phyloP scores from a whole-genome alignment of 2,329 filamentous ascomycete genomes.

The Mycocentrospora acerina region DNA sequence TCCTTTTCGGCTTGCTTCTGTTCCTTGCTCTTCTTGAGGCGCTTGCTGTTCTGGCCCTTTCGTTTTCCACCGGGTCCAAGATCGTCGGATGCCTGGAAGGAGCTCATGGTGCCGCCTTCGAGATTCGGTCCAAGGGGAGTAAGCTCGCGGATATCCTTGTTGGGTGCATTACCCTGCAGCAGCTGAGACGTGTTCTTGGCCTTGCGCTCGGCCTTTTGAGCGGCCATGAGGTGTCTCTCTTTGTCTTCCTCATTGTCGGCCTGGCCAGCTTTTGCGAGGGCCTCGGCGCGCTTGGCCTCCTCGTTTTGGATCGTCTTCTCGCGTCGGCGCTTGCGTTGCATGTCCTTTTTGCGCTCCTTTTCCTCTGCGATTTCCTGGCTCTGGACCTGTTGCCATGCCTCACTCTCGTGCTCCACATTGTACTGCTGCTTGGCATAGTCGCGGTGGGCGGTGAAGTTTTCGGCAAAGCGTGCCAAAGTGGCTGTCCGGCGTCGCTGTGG shows the following conservation, averaged over 20 bases:
- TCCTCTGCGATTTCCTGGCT: constrained; percentile 88
- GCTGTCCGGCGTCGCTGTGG: constrained; percentile 60
- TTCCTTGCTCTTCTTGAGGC: constrained; percentile 85
- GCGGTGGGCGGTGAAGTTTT: constrained; percentile 67
- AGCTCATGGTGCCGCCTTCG: constrained; percentile 82
- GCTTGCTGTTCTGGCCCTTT: constrained; percentile 56
- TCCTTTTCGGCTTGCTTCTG: constrained; percentile 70
- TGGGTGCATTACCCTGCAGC: constrained; percentile 75
- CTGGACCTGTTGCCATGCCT: constrained; percentile 82
- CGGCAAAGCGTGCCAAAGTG: constrained; percentile 57
- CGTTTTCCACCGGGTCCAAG: constrained; percentile 52
- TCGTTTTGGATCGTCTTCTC: constrained; percentile 95
- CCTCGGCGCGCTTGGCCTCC: constrained; percentile 76
- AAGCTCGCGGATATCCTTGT: constrained; percentile 71
- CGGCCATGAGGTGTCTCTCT: constrained; percentile 78
- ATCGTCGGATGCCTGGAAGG: constrained; percentile 70
- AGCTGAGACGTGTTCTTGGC: constrained; percentile 86
- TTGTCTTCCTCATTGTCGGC: constrained; percentile 82
- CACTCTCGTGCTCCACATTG: constrained; percentile 73
- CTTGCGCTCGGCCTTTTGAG: constrained; percentile 89
- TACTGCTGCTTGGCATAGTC: constrained; percentile 74
- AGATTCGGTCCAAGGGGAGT: constrained; percentile 75
- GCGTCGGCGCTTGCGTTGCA: constrained; percentile 93
- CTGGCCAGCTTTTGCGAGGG: constrained; percentile 73
- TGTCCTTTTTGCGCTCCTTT: constrained; percentile 99